A percentile compares a stretch with the other conserved stretches of the same genome.
Conservation (phyloP, 805 yeast genomes). For the Hanseniaspora jakobsenii region DNA sequence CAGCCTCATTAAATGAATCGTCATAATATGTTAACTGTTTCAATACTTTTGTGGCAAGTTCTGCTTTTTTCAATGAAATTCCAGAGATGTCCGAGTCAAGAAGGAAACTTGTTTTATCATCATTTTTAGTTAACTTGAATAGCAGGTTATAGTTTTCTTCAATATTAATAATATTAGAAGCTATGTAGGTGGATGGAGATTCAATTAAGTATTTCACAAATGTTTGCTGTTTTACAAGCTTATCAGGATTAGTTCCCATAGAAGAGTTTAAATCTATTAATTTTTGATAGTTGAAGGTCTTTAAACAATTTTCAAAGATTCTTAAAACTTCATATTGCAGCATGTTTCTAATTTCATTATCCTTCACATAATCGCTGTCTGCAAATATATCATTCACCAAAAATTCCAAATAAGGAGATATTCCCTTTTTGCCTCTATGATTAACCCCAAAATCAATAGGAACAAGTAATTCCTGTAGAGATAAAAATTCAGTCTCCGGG, state of each 20-base stretch:
- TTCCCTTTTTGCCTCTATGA: slow-evolving; percentile 49
- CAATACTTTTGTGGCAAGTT: slow-evolving; percentile 1
- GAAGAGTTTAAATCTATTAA: slow-evolving; percentile 42
- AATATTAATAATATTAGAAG: slow-evolving; percentile 10
- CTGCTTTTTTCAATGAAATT: background rate
- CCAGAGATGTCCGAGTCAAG: background rate
- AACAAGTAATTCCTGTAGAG: slow-evolving; percentile 39
- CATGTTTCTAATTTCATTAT: slow-evolving; percentile 28
- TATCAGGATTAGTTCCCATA: slow-evolving; percentile 37
- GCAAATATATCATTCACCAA: slow-evolving; percentile 55
- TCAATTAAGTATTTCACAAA: slow-evolving; percentile 43
- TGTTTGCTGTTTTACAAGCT: slow-evolving; percentile 34
- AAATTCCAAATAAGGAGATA: slow-evolving; percentile 72
- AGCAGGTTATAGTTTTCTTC: slow-evolving; percentile 40
- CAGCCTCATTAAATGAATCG: slow-evolving; percentile 11
- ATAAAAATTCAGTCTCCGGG: slow-evolving; percentile 6
- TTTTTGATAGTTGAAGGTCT: slow-evolving; percentile 41
- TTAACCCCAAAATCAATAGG: slow-evolving; percentile 54
- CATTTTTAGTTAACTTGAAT: slow-evolving; percentile 30
- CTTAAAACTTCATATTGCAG: slow-evolving; percentile 46
- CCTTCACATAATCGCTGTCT: slow-evolving; percentile 31
- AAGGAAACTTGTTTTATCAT: background rate
- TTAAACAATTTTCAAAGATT: slow-evolving; percentile 38
- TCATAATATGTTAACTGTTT: slow-evolving; percentile 1
- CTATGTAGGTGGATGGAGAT: slow-evolving; percentile 49